phyloP scores from a whole-genome alignment of 768 basidiomycete species.

The Leccinum subgranulosum region DNA sequence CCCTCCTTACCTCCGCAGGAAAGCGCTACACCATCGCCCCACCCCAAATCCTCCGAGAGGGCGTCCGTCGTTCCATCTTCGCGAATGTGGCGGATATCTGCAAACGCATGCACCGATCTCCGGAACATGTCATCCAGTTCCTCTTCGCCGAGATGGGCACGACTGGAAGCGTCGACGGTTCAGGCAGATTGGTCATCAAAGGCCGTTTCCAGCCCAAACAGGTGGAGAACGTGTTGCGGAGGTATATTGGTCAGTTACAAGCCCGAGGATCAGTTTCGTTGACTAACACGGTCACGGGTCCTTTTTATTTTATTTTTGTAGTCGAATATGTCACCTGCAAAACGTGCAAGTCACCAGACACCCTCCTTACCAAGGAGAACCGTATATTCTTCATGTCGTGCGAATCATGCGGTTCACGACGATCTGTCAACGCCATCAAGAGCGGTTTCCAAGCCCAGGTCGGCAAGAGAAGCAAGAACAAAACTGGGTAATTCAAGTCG shows the following conservation, averaged over 20 bases:
- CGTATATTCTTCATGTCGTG: conserved; percentile 98
- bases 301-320: conserved; percentile 27
- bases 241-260: conserved; percentile 81
- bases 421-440: conserved; percentile 96
- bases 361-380: conserved; percentile 94
- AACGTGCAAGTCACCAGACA: conserved; percentile 99
- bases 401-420: conserved; percentile 85
- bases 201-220: conserved; percentile 99
- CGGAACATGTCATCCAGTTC: conserved; percentile 97
- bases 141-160: conserved; percentile 99
- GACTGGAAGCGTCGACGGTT: conserved; percentile 91
- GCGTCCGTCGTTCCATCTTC: conserved; percentile 96
- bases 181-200: conserved; percentile 90
- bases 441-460: conserved; percentile 98
- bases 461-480: conserved; percentile 82
- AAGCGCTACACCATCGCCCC: conserved; percentile 98
- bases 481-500: conserved; percentile 47
- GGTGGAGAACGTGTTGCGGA: conserved; percentile 92
- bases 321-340: conserved; percentile 99
- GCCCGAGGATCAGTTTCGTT: background rate
- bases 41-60: conserved; percentile 91
- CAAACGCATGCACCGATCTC: conserved; percentile 96
- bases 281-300: background rate
- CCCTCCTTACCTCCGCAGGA: conserved; percentile 77
- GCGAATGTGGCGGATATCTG: conserved; percentile 97